Conservation (phyloP, 495 filamentous ascomycete genomes). For the Aspergillus nanangensis region DNA sequence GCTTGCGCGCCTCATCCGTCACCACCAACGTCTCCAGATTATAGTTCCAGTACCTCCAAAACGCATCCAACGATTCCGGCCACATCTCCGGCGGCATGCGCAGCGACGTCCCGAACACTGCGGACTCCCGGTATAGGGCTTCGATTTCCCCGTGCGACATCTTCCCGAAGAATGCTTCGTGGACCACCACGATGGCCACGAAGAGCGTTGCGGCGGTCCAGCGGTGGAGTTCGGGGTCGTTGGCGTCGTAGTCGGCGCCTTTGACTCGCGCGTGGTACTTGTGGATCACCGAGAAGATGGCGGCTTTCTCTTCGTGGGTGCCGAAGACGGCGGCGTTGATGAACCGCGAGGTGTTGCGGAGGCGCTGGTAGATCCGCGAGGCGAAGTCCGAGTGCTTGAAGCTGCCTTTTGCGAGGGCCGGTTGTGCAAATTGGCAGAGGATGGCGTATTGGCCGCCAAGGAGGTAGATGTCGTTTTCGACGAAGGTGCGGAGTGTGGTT, state of each 20-base stretch:
- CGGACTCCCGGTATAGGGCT: slow-evolving; percentile 7
- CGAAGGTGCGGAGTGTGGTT: slow-evolving; percentile 1
- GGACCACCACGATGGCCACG: slow-evolving; percentile 8
- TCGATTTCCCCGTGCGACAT: slow-evolving; percentile 7
- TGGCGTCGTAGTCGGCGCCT: slow-evolving; percentile 14
- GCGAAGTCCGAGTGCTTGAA: slow-evolving; percentile 14
- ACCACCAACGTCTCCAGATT: slow-evolving; percentile 15
- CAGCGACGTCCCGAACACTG: slow-evolving; percentile 14
- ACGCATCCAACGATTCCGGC: slow-evolving; percentile 10
- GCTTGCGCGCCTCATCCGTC: slow-evolving; percentile 13
- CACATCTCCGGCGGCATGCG: slow-evolving; percentile 16
- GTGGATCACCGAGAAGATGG: slow-evolving; percentile 15
- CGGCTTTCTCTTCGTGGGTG: slow-evolving; percentile 11
- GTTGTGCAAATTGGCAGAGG: slow-evolving; percentile 17
- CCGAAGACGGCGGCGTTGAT: slow-evolving; percentile 14
- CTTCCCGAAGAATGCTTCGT: slow-evolving; percentile 14
- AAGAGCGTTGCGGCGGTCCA: slow-evolving; percentile 18
- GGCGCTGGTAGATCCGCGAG: slow-evolving; percentile 12
- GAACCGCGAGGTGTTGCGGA: slow-evolving; percentile 14
- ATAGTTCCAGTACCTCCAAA: slow-evolving; percentile 17
- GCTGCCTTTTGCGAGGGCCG: slow-evolving; percentile 13
- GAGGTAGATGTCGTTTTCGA: slow-evolving; percentile 13
- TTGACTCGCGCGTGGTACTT: slow-evolving; percentile 13
- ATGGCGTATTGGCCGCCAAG: slow-evolving; percentile 15
- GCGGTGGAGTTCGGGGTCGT: slow-evolving; percentile 16